A percentile compares a stretch with the other conserved stretches of the same genome.
phyloP scores from a whole-genome alignment of 2,329 filamentous ascomycete genomes.

The Gnomoniopsis sp. region DNA sequence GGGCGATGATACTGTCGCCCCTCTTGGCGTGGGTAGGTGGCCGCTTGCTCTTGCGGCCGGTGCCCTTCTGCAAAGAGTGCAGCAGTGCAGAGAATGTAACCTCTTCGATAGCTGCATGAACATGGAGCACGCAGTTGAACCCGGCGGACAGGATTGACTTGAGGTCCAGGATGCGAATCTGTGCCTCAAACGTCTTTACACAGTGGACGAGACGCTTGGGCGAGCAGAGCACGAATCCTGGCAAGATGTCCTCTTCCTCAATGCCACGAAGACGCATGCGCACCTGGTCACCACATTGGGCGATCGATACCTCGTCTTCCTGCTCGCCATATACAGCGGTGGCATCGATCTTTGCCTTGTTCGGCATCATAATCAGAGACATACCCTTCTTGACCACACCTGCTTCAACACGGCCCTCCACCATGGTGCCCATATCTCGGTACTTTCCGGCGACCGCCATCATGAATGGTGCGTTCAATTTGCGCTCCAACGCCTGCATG shows the following conservation, averaged over 20 bases:
- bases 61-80: constrained; percentile 95
- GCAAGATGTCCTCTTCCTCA: constrained; percentile 95
- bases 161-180: constrained; percentile 91
- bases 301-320: constrained; percentile 81
- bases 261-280: constrained; percentile 88
- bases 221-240: constrained; percentile 94
- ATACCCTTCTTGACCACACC: constrained; percentile 90
- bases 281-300: constrained; percentile 91
- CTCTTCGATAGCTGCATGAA: constrained; percentile 96
- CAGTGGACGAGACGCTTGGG: constrained; percentile 91
- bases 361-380: constrained; percentile 91
- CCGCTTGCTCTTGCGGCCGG: constrained; percentile 86
- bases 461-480: constrained; percentile 87
- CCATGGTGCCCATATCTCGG: constrained; percentile 93
- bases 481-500: constrained; percentile 91
- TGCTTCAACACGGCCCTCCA: constrained; percentile 95
- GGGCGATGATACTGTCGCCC: constrained; percentile 82
- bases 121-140: constrained; percentile 97
- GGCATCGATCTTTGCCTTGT: constrained; percentile 76
- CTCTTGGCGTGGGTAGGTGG: constrained; percentile 86
- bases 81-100: constrained; percentile 85
- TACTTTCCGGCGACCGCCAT: constrained; percentile 98
- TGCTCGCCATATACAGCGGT: constrained; percentile 90
- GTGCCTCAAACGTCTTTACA: constrained; percentile 86
- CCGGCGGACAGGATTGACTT: constrained; percentile 92